A percentile compares a stretch with the other conserved stretches of the same genome.
phyloP scores from a whole-genome alignment of 2,329 filamentous ascomycete species.

The Pseudogymnoascus sp. region DNA sequence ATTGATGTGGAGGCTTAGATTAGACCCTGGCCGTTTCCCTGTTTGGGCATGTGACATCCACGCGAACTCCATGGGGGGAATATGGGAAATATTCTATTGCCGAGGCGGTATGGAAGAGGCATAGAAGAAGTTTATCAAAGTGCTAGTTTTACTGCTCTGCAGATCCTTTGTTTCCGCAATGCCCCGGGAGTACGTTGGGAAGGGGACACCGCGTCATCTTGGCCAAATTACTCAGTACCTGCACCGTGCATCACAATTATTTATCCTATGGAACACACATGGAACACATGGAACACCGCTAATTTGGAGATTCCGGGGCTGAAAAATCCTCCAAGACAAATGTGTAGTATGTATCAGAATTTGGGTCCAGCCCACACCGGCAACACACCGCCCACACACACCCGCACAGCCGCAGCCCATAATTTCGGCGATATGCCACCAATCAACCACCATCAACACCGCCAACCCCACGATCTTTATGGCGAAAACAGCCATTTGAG shows the following conservation, averaged over 20 bases:
- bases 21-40: background rate
- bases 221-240: background rate
- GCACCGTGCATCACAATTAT: background rate
- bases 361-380: background rate
- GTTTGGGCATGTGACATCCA: background rate
- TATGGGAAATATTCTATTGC: background rate
- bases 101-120: constrained; percentile 1
- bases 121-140: background rate
- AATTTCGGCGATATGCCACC: background rate
- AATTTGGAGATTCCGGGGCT: background rate
- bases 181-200: background rate
- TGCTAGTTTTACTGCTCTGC: background rate
- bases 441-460: background rate
- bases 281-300: background rate
- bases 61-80: background rate
- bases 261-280: background rate
- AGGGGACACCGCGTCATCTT: background rate
- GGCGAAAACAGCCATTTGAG: background rate
- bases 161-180: background rate
- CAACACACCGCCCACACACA: too few relatives aligned
- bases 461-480: background rate
- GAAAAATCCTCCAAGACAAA: background rate
- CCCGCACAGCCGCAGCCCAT: background rate
- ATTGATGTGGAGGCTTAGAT: background rate
- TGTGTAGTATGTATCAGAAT: background rate